Base-by-base conservation (phyloP, 2,329 filamentous ascomycete genomes). In the Stagonosporopsis cucurbitacearum region DNA sequence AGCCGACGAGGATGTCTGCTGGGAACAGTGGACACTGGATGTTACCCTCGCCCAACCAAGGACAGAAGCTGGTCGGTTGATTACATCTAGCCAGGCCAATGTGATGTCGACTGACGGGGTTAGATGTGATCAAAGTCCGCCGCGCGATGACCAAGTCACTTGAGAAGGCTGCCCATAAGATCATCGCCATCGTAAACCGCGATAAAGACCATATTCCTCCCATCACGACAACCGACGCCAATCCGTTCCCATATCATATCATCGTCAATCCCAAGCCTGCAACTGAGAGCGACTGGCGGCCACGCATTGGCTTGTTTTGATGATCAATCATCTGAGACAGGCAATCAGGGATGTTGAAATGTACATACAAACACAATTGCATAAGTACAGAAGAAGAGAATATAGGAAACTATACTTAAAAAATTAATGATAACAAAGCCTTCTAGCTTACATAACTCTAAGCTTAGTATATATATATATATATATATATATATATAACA, bases 171-270 rank as follows among this genome's bases (percentile, higher is more conserved):
- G 90, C 90, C 55, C 86, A 96, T 81, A 96, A 96, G 78, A 94
- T 97, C 67, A 86, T 97, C 65, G 88, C 87, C 59, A 89, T 91
- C 50, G 92, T 91, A 68, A 96, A 96, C 77, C 81, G 86, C 47
- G 90, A 97, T 77, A 96, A 96, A 75, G 91, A 96, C 70, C 95
- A 98, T 76, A 98, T 99, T 63, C 95, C 95, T 1, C 95, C 94
- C 46, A 98, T 98, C 68, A 97, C 92, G 8, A 95, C 92, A 20
- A 92, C 88, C 71, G 91, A 94, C 60, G 82, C 90, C 43, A 98
- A 98, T 74, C 94, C 95, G 0, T 99, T 98, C 71, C 94, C 94
- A 0, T 98, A 96, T 77, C 89, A 93, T 75, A 96, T 98, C 71
- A 85, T 89, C 58, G 86, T 98, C 56, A 95, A 96, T 71, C 91